A percentile compares a stretch with the other conserved stretches of the same genome.
Evolutionary conservation across 805 yeast species (phyloP).

Genomic region (Maudiozyma saulgeensis): DNA sequence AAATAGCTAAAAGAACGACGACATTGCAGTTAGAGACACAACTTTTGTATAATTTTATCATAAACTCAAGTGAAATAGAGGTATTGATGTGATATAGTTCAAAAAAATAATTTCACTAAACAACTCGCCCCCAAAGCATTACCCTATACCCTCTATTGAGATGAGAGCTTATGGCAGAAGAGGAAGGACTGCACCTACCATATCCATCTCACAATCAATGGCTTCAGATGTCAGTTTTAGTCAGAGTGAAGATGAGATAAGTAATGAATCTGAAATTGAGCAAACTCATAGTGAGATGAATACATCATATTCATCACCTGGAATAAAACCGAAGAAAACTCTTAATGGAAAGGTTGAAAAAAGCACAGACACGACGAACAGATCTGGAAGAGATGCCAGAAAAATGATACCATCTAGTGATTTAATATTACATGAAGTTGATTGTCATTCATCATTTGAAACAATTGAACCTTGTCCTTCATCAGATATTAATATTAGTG

Average conservation of each 20-base stretch:
- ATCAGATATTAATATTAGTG: background rate
- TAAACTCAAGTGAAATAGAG: no score
- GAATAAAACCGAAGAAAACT: no score
- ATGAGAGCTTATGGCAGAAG: slow-evolving; percentile 18
- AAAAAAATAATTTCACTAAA: background rate
- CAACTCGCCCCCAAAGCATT: background rate
- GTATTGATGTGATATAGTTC: no score
- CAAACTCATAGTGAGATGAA: background rate
- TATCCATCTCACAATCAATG: background rate
- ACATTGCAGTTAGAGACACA: no score
- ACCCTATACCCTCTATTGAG: background rate
- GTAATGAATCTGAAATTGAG: background rate
- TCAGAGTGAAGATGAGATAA: slow-evolving; percentile 11
- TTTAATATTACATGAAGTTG: background rate
- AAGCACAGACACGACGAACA: no score
- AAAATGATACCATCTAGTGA: background rate
- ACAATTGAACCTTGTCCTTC: background rate
- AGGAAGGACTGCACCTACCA: slow-evolving; percentile 9
- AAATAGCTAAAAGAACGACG: no score
- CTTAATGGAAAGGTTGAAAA: no score
- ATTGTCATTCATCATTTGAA: background rate
- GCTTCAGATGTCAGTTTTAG: slow-evolving; percentile 11
- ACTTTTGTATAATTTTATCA: no score
- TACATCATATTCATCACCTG: no score
- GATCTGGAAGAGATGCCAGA: background rate